A percentile compares a stretch with the other conserved stretches of the same genome.
Conservation (phyloP, 352 stramenopile genomes). For the Globisporangium cederbergense region DNA sequence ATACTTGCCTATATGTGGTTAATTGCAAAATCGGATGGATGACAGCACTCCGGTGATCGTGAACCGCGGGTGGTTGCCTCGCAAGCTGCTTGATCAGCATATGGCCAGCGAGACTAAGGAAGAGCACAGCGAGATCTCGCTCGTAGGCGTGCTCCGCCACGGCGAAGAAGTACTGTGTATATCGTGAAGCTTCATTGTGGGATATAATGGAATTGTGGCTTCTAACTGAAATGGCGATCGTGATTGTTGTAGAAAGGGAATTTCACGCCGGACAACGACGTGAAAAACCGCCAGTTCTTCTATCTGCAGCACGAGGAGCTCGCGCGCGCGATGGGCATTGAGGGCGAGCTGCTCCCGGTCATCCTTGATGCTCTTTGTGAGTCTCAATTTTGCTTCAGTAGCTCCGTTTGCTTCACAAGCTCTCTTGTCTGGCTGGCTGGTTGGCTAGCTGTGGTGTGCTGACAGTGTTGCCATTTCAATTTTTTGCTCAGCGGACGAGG, state of each 20-base stretch:
- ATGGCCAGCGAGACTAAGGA: conserved; percentile 60
- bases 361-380: conserved; percentile 75
- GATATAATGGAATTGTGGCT: background rate
- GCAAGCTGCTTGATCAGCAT: conserved; percentile 69
- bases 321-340: conserved; percentile 69
- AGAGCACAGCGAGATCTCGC: conserved; percentile 40
- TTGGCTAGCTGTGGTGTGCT: background rate
- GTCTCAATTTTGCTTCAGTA: background rate
- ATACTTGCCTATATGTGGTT: background rate
- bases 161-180: conserved; percentile 60
- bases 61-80: conserved; percentile 80
- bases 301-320: conserved; percentile 80
- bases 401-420: background rate
- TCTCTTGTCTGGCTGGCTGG: background rate
- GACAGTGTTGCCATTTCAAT: background rate
- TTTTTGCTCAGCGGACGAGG: conserved; percentile 30
- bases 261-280: conserved; percentile 82
- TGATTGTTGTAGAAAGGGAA: conserved; percentile 44
- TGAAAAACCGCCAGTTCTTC: conserved; percentile 73
- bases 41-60: conserved; percentile 80
- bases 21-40: background rate
- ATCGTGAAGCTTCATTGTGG: background rate
- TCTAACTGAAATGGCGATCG: background rate
- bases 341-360: conserved; percentile 58
- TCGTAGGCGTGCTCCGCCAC: conserved; percentile 74